These are phyloP conservation scores for Starmerella scarabaei DNA, from an alignment of 805 yeast species.

Conservation along the genomic window DNA sequence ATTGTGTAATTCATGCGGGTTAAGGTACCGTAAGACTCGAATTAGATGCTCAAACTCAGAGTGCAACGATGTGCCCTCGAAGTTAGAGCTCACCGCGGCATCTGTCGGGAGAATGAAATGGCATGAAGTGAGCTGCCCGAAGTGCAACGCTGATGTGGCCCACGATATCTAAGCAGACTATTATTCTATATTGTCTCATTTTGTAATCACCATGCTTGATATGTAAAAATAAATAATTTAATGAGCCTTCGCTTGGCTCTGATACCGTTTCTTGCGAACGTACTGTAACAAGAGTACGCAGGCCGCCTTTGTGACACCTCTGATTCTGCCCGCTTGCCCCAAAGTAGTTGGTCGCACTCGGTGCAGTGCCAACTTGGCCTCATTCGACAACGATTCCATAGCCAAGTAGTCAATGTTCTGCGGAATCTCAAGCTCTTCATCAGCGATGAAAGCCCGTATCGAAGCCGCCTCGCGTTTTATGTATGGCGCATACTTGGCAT, in stretches of 20 bases:
- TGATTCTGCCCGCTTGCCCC: conserved; percentile 90
- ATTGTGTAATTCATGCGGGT: conserved; percentile 90
- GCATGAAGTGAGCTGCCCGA: not conserved
- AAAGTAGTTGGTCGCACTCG: conserved; percentile 73
- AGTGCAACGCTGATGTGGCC: too few species aligned
- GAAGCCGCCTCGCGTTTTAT: conserved; percentile 57
- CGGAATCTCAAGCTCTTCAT: conserved; percentile 68
- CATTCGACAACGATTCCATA: conserved; percentile 56
- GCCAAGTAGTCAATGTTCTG: conserved; percentile 45
- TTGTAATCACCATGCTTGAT: not conserved
- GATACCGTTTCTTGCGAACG: conserved; percentile 16
- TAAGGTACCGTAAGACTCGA: conserved; percentile 85
- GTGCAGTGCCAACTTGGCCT: conserved; percentile 56
- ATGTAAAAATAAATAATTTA: not conserved
- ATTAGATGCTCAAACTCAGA: conserved; percentile 67
- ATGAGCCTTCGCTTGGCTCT: too few species aligned
- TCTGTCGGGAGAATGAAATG: not conserved
- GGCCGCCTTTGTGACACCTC: conserved; percentile 92
- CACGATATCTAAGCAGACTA: too few species aligned
- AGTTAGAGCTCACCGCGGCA: conserved; percentile 68
- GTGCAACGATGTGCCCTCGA: conserved; percentile 87
- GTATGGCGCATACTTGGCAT: conserved; percentile 74
- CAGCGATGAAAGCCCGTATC: conserved; percentile 67
- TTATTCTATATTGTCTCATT: not conserved
- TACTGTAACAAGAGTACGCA: conserved; percentile 54